Evolutionary conservation across 441 rosid species (phyloP), one percentile per base, ranked within the genome.

Genomic region (Theobroma grandiflorum): DNA sequence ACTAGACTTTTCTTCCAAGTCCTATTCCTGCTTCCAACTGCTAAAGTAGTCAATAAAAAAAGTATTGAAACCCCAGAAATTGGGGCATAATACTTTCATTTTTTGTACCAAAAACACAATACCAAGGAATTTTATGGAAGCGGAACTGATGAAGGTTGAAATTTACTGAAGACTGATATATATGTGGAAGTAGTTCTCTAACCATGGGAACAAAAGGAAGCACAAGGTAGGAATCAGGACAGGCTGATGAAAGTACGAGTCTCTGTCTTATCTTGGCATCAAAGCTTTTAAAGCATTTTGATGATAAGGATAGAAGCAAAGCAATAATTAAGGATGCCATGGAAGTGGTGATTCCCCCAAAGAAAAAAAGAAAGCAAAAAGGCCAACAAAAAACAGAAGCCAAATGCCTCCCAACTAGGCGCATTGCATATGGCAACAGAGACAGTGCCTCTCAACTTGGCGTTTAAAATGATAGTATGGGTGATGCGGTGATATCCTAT

Each of bases 221-320:
- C 18, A 37, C 26, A 59, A 9, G 82, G 6, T 14, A 31, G 2
- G 45, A 74, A 73, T 47, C 58, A 22, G 33, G 15, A 40, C 47
- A 38, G 49, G 68, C 52, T 42, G 35, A 66, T 47, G 40, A 38
- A 50, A 3, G 31, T 58, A 42, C 20, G 42, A 55, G 82, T 69
- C 80, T 63, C 18, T 0, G 74, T 84, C 85, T 77, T 80, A 80
- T 80, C 78, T 59, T 47, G 74, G 79, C 55, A 70, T 81, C 76
- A 76, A 77, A 66, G 11, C 35, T 61, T 69, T 12, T 69, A 75
- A 72, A 75, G 84, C 76, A 68, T 52, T 26, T 71, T 77, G 78
- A 66, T 77, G 76, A 81, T 31, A 83, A 84, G 67, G 83, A 72
- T 57, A 4, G 52, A 61, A 47, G 37, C 38, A 62, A 78, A 64